Conservation (phyloP, 2,329 filamentous ascomycete species). For the Gremmenia infestans region DNA sequence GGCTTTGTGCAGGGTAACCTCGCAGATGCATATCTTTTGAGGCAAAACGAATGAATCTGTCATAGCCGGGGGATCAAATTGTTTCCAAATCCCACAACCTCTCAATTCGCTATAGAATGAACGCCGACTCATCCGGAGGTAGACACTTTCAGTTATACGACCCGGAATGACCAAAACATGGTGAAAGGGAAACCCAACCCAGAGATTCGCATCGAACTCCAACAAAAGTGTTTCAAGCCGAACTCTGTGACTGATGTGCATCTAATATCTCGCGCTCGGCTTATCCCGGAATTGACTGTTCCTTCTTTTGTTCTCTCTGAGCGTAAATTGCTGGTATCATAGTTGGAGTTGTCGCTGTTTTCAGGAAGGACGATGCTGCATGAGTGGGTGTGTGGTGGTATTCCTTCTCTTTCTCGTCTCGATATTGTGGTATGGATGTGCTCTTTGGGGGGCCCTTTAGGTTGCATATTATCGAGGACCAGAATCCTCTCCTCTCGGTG, state of each 20-base stretch:
- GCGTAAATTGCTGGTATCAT: constrained; percentile 11
- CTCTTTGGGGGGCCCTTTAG: constrained; percentile 7
- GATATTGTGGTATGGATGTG: constrained; percentile 1
- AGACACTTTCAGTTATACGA: no score
- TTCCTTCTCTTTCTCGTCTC: constrained; percentile 15
- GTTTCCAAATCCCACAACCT: no score
- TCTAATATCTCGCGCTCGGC: neutral
- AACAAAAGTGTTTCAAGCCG: no score
- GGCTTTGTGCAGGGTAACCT: no score
- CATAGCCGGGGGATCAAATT: no score
- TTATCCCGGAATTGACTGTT: neutral
- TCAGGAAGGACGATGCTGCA: constrained; percentile 17
- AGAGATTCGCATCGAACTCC: no score
- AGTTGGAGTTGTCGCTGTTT: constrained; percentile 14
- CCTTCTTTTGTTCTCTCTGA: neutral
- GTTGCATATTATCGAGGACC: constrained; percentile 4
- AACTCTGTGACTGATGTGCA: neutral
- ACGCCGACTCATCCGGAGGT: no score
- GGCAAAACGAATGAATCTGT: no score
- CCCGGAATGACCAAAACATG: no score
- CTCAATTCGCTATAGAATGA: no score
- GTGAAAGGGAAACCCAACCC: no score
- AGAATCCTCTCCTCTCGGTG: constrained; percentile 1
- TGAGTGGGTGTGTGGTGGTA: constrained; percentile 20
- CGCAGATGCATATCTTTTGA: no score